A percentile compares a stretch with the other conserved stretches of the same genome.
These are phyloP conservation scores for Aegilops umbellulata DNA, from an alignment of 176 grass and related monocot species.

Conservation along the genomic window DNA sequence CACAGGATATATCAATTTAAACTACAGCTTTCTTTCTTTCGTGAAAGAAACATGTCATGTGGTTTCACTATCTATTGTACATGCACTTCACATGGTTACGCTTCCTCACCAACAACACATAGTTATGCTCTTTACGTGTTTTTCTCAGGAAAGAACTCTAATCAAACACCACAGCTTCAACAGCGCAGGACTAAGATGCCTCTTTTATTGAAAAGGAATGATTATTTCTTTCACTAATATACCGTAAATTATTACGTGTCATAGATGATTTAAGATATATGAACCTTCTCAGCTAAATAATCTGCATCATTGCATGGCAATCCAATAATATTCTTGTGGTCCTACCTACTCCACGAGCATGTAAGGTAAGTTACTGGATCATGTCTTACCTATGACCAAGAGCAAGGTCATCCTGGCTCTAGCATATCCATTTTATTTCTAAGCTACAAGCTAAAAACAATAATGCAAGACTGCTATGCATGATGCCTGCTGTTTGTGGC, in stretches of 20 bases:
- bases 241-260: not conserved
- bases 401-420: not conserved
- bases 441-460: not conserved
- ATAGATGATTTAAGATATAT: not conserved
- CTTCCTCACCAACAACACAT: not conserved
- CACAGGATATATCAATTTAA: not conserved
- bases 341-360: slow-evolving; percentile 18
- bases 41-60: too few relatives aligned
- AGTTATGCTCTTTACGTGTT: not conserved
- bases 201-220: not conserved
- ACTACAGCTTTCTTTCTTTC: not conserved
- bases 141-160: not conserved
- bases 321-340: not conserved
- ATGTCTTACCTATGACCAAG: slow-evolving; percentile 10
- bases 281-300: not conserved
- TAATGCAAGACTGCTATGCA: not conserved
- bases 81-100: not conserved
- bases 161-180: not conserved
- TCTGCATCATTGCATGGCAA: not conserved
- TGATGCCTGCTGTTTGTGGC: not conserved
- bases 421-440: slow-evolving; percentile 14
- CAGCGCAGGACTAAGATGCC: not conserved
- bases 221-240: not conserved
- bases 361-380: not conserved
- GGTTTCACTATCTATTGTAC: not conserved